phyloP scores from a whole-genome alignment of 2,329 filamentous ascomycete species.

The Fusarium nodosum region DNA sequence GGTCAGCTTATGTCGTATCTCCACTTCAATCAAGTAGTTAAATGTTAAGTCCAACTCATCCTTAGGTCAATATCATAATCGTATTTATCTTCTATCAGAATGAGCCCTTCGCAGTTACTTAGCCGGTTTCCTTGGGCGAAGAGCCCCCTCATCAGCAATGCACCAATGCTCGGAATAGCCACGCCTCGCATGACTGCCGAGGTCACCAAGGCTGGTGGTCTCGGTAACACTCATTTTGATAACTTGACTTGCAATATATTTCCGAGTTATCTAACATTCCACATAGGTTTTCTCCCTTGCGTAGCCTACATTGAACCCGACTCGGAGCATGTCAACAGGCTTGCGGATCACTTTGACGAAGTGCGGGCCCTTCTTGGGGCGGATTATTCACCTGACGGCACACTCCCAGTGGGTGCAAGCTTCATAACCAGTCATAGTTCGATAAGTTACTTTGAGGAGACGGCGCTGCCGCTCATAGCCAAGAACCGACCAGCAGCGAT shows the following conservation, averaged over 20 bases:
- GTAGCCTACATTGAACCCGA: slow-evolving; percentile 50
- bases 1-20: slow-evolving; percentile 5
- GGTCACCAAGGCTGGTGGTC: slow-evolving; percentile 56
- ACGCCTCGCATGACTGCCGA: slow-evolving; percentile 54
- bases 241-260: neutral
- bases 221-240: slow-evolving; percentile 49
- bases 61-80: neutral
- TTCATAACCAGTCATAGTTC: slow-evolving; percentile 70
- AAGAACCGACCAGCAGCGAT: slow-evolving; percentile 69
- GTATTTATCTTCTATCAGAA: slow-evolving; percentile 14
- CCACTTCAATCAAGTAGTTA: neutral
- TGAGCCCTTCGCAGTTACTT: slow-evolving; percentile 48
- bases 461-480: slow-evolving; percentile 65
- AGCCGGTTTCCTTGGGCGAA: slow-evolving; percentile 52
- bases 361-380: slow-evolving; percentile 49
- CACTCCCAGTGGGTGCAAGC: slow-evolving; percentile 67
- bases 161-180: slow-evolving; percentile 55
- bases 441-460: slow-evolving; percentile 56
- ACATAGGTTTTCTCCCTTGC: slow-evolving; percentile 54
- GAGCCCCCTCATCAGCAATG: slow-evolving; percentile 54
- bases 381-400: slow-evolving; percentile 53
- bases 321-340: slow-evolving; percentile 52
- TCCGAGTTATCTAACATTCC: slow-evolving; percentile 1
- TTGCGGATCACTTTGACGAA: slow-evolving; percentile 53
- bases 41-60: neutral